These are phyloP conservation scores for Beta macrorhiza DNA, from an alignment of 179 eudicot genomes.

Conservation along the genomic window DNA sequence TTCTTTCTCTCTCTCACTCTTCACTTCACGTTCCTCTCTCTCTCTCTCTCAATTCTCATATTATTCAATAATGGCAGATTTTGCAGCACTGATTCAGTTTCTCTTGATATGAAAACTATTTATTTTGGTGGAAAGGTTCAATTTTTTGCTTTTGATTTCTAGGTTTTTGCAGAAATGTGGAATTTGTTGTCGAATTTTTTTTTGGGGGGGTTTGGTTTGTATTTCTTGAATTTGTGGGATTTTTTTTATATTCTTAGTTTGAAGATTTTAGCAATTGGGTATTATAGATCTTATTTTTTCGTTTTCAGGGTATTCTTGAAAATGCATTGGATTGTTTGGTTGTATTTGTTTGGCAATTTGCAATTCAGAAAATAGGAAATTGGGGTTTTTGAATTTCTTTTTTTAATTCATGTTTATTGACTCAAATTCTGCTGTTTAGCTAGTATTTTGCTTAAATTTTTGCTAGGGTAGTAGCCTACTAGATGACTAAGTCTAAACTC, in stretches of 20 bases:
- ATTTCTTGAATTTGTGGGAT: not conserved
- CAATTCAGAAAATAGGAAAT: not conserved
- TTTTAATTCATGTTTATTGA: not conserved
- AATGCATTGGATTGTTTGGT: conserved; percentile 3
- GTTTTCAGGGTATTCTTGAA: not conserved
- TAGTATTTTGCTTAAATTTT: conserved; percentile 6
- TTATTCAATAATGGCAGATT: conserved; percentile 54
- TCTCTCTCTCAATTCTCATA: not conserved
- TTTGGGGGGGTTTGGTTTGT: not conserved
- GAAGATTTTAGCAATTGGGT: conserved; percentile 15
- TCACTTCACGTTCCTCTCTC: too few species aligned
- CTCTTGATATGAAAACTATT: conserved; percentile 76
- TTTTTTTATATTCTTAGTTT: not conserved
- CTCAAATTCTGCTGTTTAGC: conserved; percentile 1
- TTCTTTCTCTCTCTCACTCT: too few species aligned
- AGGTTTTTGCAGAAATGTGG: not conserved
- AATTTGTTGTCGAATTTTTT: not conserved
- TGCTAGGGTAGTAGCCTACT: not conserved
- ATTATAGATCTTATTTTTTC: conserved; percentile 16
- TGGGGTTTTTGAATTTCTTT: not conserved
- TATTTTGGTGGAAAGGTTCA: conserved; percentile 88
- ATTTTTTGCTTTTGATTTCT: not conserved
- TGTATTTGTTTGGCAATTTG: conserved; percentile 4
- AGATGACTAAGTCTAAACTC: not conserved
- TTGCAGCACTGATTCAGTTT: conserved; percentile 59